Evolutionary conservation across 352 stramenopile genomes (phyloP), one percentile per base, ranked within the genome.

Genomic region (Phytophthora pseudosyringae): DNA sequence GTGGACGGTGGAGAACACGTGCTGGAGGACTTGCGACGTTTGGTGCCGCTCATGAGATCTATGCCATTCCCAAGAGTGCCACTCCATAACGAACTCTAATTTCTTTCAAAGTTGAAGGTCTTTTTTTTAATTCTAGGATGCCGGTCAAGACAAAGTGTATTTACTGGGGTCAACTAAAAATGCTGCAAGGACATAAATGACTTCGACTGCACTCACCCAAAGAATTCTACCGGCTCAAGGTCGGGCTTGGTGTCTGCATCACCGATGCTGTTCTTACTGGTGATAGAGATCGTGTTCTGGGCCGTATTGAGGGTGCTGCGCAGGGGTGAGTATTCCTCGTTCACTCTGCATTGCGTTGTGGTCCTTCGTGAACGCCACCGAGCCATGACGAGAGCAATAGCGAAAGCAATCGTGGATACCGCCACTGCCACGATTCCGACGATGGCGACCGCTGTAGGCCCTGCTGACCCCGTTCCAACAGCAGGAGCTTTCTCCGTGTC

Each of bases 281-380:
- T 32, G 18, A 64, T 49, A 0, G 55, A 67, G 43, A 73, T 47
- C 16, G 51, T 55, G 28, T 64, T 63, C 1, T 69, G 43, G 12
- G 32, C 12, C 35, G 39, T 64, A 7, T 51, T 67, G 36, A 62
- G 49, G 15, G 48, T 74, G 11, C 48, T 43, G 29, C 55, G 51
- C 9, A 64, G 3, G 13, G 67, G 36, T 12, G 46, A 40, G 29
- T 67, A 59, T 61, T 64, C 41, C 5, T 40, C 29, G 18, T 13
- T 59, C 40, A 26, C 9, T 3, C 9, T 11, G 3, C 38, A 38
- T 45, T 61, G 40, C 9, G 6, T 21, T 31, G 43, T 12, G 6
- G 54, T 61, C 10, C 16, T 63, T 15, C 16, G 39, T 32, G 28
- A 16, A 15, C 39, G 52, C 40, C 28, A 51, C 16, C 18, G 39